phyloP scores from a whole-genome alignment of 2,329 filamentous ascomycete species.

The Neofusicoccum sp. region DNA sequence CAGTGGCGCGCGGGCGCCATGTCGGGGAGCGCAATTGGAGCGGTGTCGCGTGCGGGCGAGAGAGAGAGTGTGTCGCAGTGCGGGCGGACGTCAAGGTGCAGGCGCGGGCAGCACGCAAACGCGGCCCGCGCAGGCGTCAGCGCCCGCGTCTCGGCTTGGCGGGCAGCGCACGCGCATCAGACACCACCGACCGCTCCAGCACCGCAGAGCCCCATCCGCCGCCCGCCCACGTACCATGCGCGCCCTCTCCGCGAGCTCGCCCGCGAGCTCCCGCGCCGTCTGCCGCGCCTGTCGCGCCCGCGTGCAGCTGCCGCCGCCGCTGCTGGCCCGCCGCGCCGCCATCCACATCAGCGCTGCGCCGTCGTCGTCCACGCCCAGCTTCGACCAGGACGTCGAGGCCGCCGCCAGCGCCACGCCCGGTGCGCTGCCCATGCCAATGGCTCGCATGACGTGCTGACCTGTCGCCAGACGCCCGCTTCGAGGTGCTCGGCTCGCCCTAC shows the following conservation, averaged over 20 bases:
- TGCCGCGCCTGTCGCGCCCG: constrained; percentile 19
- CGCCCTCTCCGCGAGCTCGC: constrained; percentile 12
- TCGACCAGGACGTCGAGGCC: constrained; percentile 28
- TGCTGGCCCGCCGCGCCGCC: constrained; percentile 30
- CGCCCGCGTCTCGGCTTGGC: background rate
- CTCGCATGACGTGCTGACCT: background rate
- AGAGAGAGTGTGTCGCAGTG: background rate
- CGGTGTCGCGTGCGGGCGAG: background rate
- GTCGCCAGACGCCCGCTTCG: constrained; percentile 80
- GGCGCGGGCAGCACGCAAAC: constrained; percentile 9
- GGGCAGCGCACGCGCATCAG: background rate
- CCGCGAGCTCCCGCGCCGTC: constrained; percentile 8
- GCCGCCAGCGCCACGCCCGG: constrained; percentile 15
- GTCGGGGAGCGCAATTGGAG: background rate
- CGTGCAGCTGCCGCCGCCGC: constrained; percentile 20
- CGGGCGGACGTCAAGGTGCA: constrained; percentile 4
- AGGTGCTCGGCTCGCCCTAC: constrained; percentile 87
- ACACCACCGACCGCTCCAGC: constrained; percentile 1
- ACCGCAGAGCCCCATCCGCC: background rate
- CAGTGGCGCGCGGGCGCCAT: constrained; percentile 7
- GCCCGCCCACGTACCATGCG: constrained; percentile 4
- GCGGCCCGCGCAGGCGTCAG: constrained; percentile 6
- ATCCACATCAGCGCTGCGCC: constrained; percentile 49
- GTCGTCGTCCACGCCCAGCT: constrained; percentile 39
- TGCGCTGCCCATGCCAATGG: constrained; percentile 6